A percentile compares a stretch with the other conserved stretches of the same genome.
These are phyloP conservation scores for Rhodomyrtus tomentosa DNA, from an alignment of 345 rosid genomes.

Conservation along the genomic window DNA sequence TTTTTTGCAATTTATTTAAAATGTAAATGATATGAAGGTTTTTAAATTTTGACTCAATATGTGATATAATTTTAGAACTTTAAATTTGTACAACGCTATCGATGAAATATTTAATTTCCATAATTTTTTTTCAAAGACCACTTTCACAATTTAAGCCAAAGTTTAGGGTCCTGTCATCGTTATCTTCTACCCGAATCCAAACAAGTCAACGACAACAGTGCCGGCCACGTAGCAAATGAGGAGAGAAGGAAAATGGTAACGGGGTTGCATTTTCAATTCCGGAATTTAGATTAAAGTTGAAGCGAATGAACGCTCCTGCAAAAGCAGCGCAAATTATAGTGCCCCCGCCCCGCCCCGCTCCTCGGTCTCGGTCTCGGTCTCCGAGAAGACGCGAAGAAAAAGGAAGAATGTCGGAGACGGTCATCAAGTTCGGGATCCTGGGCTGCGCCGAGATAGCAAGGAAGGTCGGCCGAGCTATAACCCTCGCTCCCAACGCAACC, in stretches of 20 bases:
- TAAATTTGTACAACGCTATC: too few species aligned
- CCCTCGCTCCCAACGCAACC: slow-evolving; percentile 51
- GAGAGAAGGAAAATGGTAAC: neutral
- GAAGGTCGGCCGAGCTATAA: slow-evolving; percentile 58
- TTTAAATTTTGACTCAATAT: too few species aligned
- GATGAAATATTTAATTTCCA: too few species aligned
- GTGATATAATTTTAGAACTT: too few species aligned
- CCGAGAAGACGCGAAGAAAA: neutral
- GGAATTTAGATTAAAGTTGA: neutral
- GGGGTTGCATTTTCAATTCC: neutral
- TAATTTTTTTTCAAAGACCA: too few species aligned
- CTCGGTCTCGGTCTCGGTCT: neutral
- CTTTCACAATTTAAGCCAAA: too few species aligned
- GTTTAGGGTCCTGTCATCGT: too few species aligned
- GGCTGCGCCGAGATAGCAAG: slow-evolving; percentile 72
- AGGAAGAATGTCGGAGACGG: neutral
- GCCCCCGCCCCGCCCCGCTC: too few species aligned
- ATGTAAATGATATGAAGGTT: too few species aligned
- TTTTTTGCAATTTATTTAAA: too few species aligned
- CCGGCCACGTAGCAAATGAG: neutral
- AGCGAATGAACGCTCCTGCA: neutral
- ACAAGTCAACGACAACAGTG: neutral
- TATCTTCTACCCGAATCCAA: neutral
- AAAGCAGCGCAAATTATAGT: neutral
- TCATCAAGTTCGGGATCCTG: slow-evolving; percentile 47